phyloP scores from a whole-genome alignment of 108 stramenopile species.

The Ochromonas danica region DNA sequence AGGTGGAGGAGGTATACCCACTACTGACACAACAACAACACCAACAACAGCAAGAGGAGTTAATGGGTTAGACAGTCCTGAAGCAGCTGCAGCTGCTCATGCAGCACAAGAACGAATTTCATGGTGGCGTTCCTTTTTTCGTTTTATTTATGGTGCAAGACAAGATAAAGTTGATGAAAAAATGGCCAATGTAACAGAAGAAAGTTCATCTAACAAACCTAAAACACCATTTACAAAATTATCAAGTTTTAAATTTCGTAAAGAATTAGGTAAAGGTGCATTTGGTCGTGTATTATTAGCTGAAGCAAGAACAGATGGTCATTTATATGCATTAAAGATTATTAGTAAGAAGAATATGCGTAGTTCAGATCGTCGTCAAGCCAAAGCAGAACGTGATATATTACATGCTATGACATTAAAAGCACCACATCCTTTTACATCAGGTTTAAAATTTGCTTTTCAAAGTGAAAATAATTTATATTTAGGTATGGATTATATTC shows the following conservation, averaged over 20 bases:
- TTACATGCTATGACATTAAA: constrained; percentile 23
- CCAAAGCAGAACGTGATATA: constrained; percentile 36
- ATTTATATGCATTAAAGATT: constrained; percentile 31
- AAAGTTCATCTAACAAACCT: neutral
- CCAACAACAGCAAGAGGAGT: neutral
- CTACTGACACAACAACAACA: no score
- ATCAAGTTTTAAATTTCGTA: constrained; percentile 36
- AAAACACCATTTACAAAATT: constrained; percentile 31
- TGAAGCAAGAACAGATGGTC: constrained; percentile 32
- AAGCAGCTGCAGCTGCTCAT: no score
- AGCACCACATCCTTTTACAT: constrained; percentile 32
- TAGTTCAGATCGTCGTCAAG: constrained; percentile 3
- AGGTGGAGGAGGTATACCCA: no score
- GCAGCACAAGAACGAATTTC: neutral
- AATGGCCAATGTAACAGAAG: neutral
- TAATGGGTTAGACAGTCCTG: neutral
- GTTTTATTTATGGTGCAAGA: neutral
- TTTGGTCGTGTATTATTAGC: constrained; percentile 35
- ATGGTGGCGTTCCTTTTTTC: neutral
- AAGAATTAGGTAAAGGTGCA: constrained; percentile 35
- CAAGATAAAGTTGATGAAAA: neutral
- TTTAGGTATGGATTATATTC: constrained; percentile 34
- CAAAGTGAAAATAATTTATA: constrained; percentile 38
- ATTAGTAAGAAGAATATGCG: constrained; percentile 36
- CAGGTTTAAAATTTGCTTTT: constrained; percentile 37